phyloP scores from a whole-genome alignment of 1,284 basidiomycete genomes.

The Sphaerobolus stellatus region DNA sequence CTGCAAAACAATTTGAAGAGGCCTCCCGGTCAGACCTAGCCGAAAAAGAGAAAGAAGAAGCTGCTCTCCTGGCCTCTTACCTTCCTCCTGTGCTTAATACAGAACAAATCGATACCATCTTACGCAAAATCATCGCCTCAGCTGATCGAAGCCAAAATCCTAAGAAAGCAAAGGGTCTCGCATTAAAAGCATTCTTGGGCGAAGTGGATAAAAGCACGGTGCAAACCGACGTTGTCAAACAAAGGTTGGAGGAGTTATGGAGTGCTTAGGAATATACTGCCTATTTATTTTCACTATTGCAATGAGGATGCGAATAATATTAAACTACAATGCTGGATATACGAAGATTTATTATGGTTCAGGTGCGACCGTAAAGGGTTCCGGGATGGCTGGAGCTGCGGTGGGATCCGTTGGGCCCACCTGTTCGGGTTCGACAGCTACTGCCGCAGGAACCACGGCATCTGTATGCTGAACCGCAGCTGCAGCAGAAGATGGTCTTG shows the following conservation, averaged over 20 bases:
- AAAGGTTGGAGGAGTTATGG: conserved; percentile 43
- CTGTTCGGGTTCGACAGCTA: neutral
- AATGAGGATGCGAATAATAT: no score
- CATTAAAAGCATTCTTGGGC: conserved; percentile 64
- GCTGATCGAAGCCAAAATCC: conserved; percentile 22
- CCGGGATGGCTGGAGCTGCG: no score
- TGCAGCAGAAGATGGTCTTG: no score
- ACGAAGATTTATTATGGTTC: no score
- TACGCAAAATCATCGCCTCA: conserved; percentile 42
- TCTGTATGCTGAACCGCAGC: no score
- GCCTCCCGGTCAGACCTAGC: conserved; percentile 66
- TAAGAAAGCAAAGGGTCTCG: conserved; percentile 43
- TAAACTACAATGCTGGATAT: no score
- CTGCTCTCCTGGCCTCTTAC: conserved; percentile 50
- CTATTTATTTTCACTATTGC: no score
- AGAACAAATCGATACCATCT: conserved; percentile 50
- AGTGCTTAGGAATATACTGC: conserved; percentile 2
- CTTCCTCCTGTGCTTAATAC: conserved; percentile 59
- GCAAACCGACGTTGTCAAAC: conserved; percentile 55
- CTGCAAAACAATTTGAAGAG: conserved; percentile 52
- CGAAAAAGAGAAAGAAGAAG: conserved; percentile 59
- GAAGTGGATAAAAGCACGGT: conserved; percentile 59
- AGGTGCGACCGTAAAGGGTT: no score
- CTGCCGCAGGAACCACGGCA: neutral
- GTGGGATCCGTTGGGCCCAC: no score